Evolutionary conservation across 805 yeast genomes (phyloP), one percentile per base, ranked within the genome.

Genomic region (Candida suzukii): DNA sequence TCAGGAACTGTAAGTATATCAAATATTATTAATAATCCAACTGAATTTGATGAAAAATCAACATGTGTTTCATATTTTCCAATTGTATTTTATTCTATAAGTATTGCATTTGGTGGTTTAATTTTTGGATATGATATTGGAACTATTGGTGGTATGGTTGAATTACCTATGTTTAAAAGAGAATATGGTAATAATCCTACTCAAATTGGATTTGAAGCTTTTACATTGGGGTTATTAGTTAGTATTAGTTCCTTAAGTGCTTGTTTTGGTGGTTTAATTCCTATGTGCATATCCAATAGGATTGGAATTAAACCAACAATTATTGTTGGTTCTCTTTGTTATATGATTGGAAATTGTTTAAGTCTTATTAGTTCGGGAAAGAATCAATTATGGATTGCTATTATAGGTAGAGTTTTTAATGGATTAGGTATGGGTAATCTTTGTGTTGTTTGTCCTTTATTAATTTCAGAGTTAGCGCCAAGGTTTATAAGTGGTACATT

Each of bases 51-150:
- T 19, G 35, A 19, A 6, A 31, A 17, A 11, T 29, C 32, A 29
- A 16, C 14, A 18, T 31, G 50, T 21, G 52, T 46, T 9, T 50
- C 63, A 2, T 37, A 40, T 29, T 13, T 45, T 16, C 57, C 58
- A 0, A 45, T 35, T 11, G 48, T 53, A 2, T 9, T 41, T 4
- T 63, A 46, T 44, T 47, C 61, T 3, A 27, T 53, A 3, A 44
- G 51, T 6, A 57, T 63, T 20, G 52, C 63, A 7, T 37, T 55
- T 3, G 60, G 64, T 11, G 68, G 68, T 2, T 46, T 64, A 7
- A 41, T 60, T 1, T 63, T 60, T 40, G 68, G 68, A 1, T 61
- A 53, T 43, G 68, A 64, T 47, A 60, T 63, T 26, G 68, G 68
- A 1, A 58, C 59, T 1, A 49, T 64, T 37, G 67, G 67, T 5